A percentile compares a stretch with the other conserved stretches of the same genome.
Conservation (phyloP, 306 rosid genomes). For the Prunus mongolica region DNA sequence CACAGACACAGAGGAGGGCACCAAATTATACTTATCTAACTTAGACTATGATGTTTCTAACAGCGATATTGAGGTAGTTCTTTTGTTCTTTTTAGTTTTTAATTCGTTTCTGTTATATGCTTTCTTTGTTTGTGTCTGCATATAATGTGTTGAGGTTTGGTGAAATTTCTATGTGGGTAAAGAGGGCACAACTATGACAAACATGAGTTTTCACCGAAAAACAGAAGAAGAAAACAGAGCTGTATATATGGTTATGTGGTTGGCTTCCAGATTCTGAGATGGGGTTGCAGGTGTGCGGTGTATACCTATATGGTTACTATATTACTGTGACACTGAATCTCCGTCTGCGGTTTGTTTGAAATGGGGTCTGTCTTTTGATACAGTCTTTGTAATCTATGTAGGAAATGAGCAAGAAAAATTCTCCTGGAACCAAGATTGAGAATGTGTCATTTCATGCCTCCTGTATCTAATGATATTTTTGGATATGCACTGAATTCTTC, state of each 20-base stretch:
- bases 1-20: constrained; percentile 7
- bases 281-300: not conserved
- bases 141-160: not conserved
- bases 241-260: not conserved
- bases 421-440: not conserved
- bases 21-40: constrained; percentile 39
- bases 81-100: not conserved
- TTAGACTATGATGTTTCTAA: constrained; percentile 35
- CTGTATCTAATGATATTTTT: not conserved
- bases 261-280: not conserved
- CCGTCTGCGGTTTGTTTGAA: not conserved
- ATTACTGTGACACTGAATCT: not conserved
- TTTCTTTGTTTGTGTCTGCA: not conserved
- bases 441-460: not conserved
- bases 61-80: constrained; percentile 29
- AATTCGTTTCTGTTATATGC: not conserved
- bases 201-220: not conserved
- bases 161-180: not conserved
- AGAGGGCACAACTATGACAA: not conserved
- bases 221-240: not conserved
- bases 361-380: not conserved
- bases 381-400: not conserved
- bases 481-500: not conserved
- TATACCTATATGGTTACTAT: not conserved
- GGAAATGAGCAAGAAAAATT: not conserved